These are phyloP conservation scores for Aspergillus ruber DNA, from an alignment of 2,329 filamentous ascomycete genomes.

Conservation along the genomic window DNA sequence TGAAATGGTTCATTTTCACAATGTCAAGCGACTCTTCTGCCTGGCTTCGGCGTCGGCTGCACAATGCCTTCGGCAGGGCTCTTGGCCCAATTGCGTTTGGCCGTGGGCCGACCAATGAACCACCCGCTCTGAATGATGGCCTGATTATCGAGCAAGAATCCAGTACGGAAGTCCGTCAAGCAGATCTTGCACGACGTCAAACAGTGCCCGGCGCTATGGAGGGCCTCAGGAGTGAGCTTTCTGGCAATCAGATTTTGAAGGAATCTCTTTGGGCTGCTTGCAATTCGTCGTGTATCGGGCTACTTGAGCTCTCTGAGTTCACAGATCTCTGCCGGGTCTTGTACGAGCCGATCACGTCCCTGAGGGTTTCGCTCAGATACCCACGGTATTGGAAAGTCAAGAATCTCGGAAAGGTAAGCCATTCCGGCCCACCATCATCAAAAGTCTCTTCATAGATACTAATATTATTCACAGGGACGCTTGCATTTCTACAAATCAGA, in stretches of 20 bases:
- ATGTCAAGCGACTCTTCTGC: conserved; percentile 53
- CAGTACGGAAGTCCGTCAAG: conserved; percentile 45
- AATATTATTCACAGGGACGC: conserved; percentile 27
- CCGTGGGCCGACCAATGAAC: conserved; percentile 32
- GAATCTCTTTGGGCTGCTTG: conserved; percentile 53
- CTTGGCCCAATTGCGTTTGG: conserved; percentile 56
- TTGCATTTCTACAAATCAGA: conserved; percentile 37
- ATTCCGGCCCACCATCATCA: background rate
- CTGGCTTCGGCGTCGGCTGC: conserved; percentile 49
- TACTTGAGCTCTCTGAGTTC: conserved; percentile 51
- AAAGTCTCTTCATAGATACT: background rate
- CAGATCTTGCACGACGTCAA: conserved; percentile 49
- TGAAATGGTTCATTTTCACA: conserved; percentile 52
- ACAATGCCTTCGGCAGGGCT: conserved; percentile 48
- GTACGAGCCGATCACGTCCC: conserved; percentile 47
- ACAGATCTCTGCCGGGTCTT: conserved; percentile 53
- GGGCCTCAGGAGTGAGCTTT: conserved; percentile 50
- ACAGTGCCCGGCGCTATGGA: conserved; percentile 54
- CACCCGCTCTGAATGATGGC: conserved; percentile 29
- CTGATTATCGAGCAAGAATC: conserved; percentile 55
- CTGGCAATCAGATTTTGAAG: conserved; percentile 44
- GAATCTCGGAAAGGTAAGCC: conserved; percentile 46
- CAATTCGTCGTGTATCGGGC: conserved; percentile 44
- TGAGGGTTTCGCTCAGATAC: conserved; percentile 46
- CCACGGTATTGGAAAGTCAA: conserved; percentile 53